These are phyloP conservation scores for Biscogniauxia marginata DNA, from an alignment of 2,329 filamentous ascomycete species.

Conservation along the genomic window DNA sequence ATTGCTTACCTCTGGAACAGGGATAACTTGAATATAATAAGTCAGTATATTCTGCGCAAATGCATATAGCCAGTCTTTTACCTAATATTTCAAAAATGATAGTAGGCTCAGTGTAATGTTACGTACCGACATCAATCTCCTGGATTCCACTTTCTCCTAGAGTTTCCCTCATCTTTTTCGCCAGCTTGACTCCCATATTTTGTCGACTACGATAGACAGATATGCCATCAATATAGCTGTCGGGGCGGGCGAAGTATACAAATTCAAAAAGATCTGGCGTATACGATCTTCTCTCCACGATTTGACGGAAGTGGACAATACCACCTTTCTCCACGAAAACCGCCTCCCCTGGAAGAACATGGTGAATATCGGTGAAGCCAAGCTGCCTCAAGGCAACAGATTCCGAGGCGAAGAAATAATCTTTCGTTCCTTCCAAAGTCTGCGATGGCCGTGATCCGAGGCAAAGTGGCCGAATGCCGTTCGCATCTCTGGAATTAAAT, in stretches of 20 bases:
- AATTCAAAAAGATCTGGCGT: slow-evolving; percentile 62
- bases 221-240: slow-evolving; percentile 73
- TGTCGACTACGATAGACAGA: slow-evolving; percentile 68
- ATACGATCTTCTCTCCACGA: slow-evolving; percentile 62
- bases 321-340: slow-evolving; percentile 74
- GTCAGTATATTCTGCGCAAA: too few relatives aligned
- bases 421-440: slow-evolving; percentile 54
- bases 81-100: too few relatives aligned
- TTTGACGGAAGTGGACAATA: slow-evolving; percentile 67
- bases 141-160: slow-evolving; percentile 63
- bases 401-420: slow-evolving; percentile 83
- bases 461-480: slow-evolving; percentile 78
- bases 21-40: too few relatives aligned
- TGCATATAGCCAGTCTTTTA: too few relatives aligned
- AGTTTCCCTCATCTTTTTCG: slow-evolving; percentile 62
- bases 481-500: slow-evolving; percentile 57
- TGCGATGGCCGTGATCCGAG: slow-evolving; percentile 63
- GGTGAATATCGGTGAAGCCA: slow-evolving; percentile 66
- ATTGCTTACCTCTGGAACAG: too few relatives aligned
- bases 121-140: slow-evolving; percentile 67
- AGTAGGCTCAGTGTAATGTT: too few relatives aligned
- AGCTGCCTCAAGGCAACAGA: slow-evolving; percentile 72
- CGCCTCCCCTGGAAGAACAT: slow-evolving; percentile 72
- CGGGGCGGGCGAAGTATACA: slow-evolving; percentile 75
- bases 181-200: slow-evolving; percentile 73